Conservation (phyloP, 768 basidiomycete species). For the Mycena vitilis region DNA sequence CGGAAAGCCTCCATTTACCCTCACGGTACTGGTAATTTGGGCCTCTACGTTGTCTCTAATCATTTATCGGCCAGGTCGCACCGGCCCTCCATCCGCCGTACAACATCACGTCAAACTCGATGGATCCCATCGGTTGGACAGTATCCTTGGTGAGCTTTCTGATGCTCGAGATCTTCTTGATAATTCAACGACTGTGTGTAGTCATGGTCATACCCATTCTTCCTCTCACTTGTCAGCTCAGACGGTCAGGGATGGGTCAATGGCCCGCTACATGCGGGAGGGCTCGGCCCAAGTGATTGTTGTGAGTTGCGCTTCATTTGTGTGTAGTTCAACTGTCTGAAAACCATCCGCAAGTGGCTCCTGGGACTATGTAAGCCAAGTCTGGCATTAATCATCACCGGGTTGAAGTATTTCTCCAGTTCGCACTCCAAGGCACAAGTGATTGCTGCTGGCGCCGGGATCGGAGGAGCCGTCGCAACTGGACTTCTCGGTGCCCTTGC, state of each 20-base stretch:
- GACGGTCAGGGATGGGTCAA: constrained; percentile 60
- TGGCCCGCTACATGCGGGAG: constrained; percentile 62
- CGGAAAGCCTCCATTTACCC: constrained; percentile 60
- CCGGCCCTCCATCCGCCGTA: constrained; percentile 64
- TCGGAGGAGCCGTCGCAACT: constrained; percentile 38
- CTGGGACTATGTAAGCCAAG: constrained; percentile 49
- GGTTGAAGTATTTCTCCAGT: constrained; percentile 18
- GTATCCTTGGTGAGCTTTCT: constrained; percentile 49
- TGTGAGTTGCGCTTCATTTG: constrained; percentile 13
- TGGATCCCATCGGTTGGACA: constrained; percentile 52
- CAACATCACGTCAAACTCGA: constrained; percentile 58
- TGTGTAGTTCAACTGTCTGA: neutral
- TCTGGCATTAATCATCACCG: too few species aligned
- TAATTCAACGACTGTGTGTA: constrained; percentile 35
- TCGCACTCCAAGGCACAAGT: constrained; percentile 28
- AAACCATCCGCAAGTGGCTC: constrained; percentile 40
- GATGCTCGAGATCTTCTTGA: constrained; percentile 20
- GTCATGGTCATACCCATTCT: constrained; percentile 62
- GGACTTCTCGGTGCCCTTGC: constrained; percentile 28
- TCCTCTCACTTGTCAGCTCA: constrained; percentile 58
- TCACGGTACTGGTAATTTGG: constrained; percentile 51
- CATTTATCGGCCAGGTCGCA: constrained; percentile 49
- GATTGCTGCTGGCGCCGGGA: constrained; percentile 35
- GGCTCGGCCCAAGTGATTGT: constrained; percentile 51
- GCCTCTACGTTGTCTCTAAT: neutral